Evolutionary conservation across 2,329 filamentous ascomycete genomes (phyloP).

Genomic region (Nannizziopsis barbatae): DNA sequence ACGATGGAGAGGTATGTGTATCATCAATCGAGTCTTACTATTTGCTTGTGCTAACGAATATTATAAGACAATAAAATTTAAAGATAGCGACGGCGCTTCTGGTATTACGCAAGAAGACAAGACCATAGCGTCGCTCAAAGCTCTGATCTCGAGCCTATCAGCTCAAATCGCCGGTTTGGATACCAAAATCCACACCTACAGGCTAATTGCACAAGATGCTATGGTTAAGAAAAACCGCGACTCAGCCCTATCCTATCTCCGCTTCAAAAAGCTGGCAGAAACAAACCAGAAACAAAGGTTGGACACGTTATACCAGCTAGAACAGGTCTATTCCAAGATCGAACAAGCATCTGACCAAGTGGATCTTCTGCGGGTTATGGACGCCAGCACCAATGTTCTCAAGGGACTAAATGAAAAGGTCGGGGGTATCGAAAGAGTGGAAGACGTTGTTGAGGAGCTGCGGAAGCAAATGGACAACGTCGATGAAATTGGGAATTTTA

Average conservation of each 20-base stretch:
- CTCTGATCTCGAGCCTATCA: slow-evolving; percentile 57
- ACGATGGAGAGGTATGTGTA: slow-evolving; percentile 36
- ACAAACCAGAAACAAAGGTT: slow-evolving; percentile 59
- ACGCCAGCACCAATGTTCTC: slow-evolving; percentile 62
- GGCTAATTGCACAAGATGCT: slow-evolving; percentile 53
- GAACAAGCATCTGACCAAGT: slow-evolving; percentile 78
- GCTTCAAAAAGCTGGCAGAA: slow-evolving; percentile 73
- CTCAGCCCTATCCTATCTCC: slow-evolving; percentile 65
- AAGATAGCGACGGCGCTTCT: slow-evolving; percentile 39
- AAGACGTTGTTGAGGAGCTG: slow-evolving; percentile 62
- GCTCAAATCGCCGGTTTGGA: slow-evolving; percentile 56
- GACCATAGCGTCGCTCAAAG: slow-evolving; percentile 68
- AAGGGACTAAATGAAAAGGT: slow-evolving; percentile 61
- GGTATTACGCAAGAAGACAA: slow-evolving; percentile 64
- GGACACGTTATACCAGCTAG: slow-evolving; percentile 65
- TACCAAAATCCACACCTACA: slow-evolving; percentile 40
- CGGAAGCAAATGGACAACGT: slow-evolving; percentile 69
- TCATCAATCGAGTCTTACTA: slow-evolving; percentile 14
- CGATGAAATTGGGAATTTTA: slow-evolving; percentile 69
- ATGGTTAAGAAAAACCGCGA: slow-evolving; percentile 62
- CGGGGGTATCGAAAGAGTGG: slow-evolving; percentile 65
- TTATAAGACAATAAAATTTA: slow-evolving; percentile 61
- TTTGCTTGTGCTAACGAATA: slow-evolving; percentile 22
- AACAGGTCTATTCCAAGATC: slow-evolving; percentile 71
- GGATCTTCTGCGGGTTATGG: slow-evolving; percentile 72